Evolutionary conservation across 2,329 filamentous ascomycete species (phyloP).

Genomic region (Myriosclerotinia curreyana): DNA sequence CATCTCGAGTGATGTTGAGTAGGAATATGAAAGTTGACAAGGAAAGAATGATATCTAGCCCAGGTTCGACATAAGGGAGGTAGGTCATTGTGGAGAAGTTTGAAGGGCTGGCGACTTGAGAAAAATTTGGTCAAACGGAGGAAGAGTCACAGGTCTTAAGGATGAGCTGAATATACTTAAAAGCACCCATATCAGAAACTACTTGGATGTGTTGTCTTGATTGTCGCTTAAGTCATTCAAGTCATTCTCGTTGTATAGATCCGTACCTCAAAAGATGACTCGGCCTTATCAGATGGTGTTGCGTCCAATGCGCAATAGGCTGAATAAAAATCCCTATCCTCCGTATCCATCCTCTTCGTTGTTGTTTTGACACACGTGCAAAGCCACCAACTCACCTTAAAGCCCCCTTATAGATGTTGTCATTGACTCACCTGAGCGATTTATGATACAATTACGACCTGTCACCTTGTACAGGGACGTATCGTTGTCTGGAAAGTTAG

Average conservation of each 20-base stretch:
- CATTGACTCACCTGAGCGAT: conserved; percentile 19
- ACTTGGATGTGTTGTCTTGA: not conserved
- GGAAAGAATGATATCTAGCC: conserved; percentile 9
- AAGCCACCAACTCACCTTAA: not conserved
- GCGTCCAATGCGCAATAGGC: not conserved
- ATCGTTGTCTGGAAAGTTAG: not conserved
- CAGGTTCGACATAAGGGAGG: conserved; percentile 19
- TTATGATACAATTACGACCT: conserved; percentile 1
- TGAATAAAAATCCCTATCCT: not conserved
- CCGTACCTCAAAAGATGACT: not conserved
- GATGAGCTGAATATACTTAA: not conserved
- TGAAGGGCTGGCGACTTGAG: not conserved
- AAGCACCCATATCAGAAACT: not conserved
- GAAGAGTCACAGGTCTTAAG: not conserved
- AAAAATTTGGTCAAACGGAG: not conserved
- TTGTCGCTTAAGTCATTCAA: not conserved
- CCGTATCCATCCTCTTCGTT: not conserved
- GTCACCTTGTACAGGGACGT: conserved; percentile 8
- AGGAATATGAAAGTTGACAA: conserved; percentile 12
- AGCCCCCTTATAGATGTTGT: not conserved
- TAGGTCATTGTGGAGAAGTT: conserved; percentile 3
- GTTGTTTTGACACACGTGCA: conserved; percentile 6
- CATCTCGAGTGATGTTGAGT: conserved; percentile 13
- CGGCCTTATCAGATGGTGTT: not conserved
- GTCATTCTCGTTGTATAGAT: conserved; percentile 5